Evolutionary conservation across 208 protist genomes (phyloP).

Genomic region (Plasmodiophora brassicae): DNA sequence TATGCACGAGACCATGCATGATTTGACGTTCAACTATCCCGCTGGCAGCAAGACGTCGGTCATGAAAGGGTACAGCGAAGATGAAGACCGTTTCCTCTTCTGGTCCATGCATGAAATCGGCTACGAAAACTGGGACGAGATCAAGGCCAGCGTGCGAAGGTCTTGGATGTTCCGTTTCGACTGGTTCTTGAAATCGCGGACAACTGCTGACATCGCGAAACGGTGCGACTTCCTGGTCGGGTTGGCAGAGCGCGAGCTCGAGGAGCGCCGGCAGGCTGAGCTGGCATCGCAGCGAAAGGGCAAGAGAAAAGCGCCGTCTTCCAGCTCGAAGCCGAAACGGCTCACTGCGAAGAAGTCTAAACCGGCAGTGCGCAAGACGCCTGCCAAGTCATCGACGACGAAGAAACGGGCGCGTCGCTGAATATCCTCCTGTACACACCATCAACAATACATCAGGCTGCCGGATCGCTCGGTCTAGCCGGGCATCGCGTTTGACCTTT

Average conservation of each 20-base stretch:
- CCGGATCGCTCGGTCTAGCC: no score
- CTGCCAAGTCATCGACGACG: no score
- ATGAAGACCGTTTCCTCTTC: constrained; percentile 57
- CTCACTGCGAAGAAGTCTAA: no score
- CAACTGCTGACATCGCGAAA: constrained; percentile 45
- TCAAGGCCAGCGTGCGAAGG: constrained; percentile 52
- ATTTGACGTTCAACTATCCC: constrained; percentile 42
- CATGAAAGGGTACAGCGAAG: constrained; percentile 33
- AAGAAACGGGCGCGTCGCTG: no score
- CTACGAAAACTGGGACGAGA: constrained; percentile 54
- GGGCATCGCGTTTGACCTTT: no score
- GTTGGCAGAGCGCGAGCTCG: constrained; percentile 46
- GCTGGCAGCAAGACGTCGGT: constrained; percentile 34
- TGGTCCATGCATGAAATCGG: constrained; percentile 61
- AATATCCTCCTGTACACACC: no score
- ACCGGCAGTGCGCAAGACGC: no score
- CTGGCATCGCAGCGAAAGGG: background rate
- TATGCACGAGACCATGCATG: background rate
- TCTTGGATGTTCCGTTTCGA: constrained; percentile 67
- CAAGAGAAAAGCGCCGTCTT: no score
- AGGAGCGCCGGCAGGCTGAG: background rate
- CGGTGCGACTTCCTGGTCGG: constrained; percentile 43
- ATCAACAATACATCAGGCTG: no score
- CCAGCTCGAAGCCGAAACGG: no score
- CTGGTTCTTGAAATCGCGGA: constrained; percentile 68